Conservation (phyloP, 2,329 filamentous ascomycete species). For the Sporothrix humicola region DNA sequence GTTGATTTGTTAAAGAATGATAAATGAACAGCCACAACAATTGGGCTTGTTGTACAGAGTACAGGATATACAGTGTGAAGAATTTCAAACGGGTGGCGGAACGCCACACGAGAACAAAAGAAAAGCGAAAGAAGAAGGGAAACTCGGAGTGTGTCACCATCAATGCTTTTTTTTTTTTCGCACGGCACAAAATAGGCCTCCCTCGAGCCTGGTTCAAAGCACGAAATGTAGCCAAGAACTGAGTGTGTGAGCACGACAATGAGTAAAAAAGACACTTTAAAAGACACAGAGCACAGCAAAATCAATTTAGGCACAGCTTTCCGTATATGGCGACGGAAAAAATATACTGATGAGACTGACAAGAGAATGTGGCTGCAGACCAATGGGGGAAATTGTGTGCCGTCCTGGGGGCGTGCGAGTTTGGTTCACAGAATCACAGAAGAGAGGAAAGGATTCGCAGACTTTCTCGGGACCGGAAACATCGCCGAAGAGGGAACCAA, state of each 20-base stretch:
- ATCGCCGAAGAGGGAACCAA: neutral
- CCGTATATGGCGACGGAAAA: neutral
- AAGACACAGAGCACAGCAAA: neutral
- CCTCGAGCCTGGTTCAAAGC: conserved; percentile 21
- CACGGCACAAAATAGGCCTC: neutral
- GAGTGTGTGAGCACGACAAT: too few relatives aligned
- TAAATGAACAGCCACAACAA: neutral
- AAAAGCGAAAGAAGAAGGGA: neutral
- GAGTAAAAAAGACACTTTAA: too few relatives aligned
- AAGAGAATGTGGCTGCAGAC: too few relatives aligned
- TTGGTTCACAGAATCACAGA: too few relatives aligned
- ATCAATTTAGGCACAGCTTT: conserved; percentile 13
- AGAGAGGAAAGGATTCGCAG: neutral
- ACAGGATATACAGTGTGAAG: neutral
- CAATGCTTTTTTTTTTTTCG: too few relatives aligned
- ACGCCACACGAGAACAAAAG: neutral
- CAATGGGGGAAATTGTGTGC: neutral
- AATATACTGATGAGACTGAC: neutral
- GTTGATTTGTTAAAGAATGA: neutral
- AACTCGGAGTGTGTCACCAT: neutral
- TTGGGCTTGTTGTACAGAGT: neutral
- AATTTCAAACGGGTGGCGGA: neutral
- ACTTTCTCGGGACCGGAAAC: conserved; percentile 18
- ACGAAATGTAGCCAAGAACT: neutral
- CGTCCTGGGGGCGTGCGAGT: neutral